Evolutionary conservation across 202 grass and related monocot species (phyloP).

Genomic region (Hordeum pubiflorum): DNA sequence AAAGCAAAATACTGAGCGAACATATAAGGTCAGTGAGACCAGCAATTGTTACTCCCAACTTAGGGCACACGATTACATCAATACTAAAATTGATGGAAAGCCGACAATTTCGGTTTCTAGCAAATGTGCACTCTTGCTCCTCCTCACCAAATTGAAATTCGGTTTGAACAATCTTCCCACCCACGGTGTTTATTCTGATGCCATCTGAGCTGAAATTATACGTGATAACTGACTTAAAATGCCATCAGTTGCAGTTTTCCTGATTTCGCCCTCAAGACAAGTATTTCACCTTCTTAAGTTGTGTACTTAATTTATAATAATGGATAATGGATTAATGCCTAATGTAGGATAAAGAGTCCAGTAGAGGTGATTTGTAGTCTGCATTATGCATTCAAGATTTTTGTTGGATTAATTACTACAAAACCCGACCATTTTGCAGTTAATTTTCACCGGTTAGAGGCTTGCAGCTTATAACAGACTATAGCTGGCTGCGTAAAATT

Average conservation of each 20-base stretch:
- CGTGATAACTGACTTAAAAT: not conserved
- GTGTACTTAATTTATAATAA: not conserved
- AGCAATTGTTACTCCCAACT: not conserved
- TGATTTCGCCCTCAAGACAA: not conserved
- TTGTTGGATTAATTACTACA: not conserved
- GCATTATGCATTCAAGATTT: not conserved
- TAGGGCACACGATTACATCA: not conserved
- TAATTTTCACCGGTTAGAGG: not conserved
- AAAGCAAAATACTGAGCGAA: not conserved
- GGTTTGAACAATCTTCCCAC: not conserved
- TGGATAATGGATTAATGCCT: not conserved
- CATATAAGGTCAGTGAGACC: not conserved
- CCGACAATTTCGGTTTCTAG: not conserved
- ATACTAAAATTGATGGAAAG: not conserved
- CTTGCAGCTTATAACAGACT: not conserved
- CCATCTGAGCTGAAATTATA: not conserved
- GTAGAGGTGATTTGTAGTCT: not conserved
- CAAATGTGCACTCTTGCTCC: too few species aligned
- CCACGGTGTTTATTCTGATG: not conserved
- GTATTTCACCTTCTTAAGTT: constrained; percentile 8
- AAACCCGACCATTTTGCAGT: not conserved
- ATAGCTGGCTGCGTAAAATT: not conserved
- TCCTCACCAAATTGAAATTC: too few species aligned
- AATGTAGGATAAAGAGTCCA: constrained; percentile 2
- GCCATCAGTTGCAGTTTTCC: not conserved